Base-by-base conservation (phyloP, 768 basidiomycete genomes). In the Psilocybe subaeruginosa region DNA sequence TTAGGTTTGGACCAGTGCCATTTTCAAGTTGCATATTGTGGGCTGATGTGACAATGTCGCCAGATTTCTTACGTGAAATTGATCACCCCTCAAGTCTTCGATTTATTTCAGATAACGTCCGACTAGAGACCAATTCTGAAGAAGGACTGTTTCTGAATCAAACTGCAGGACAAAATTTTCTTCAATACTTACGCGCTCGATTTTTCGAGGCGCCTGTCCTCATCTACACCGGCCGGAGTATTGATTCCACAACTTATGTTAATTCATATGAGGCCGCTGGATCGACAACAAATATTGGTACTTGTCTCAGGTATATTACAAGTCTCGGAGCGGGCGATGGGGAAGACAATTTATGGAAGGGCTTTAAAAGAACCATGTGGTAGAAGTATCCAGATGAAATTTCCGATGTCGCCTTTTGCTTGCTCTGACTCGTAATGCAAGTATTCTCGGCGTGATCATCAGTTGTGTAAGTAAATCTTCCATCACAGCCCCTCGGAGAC, bases 81-180 rank as follows among this genome's bases (percentile, higher is more conserved):
- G 73, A 74, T 30, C 19, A 60, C 4, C 48, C 62, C 1, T 52
- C 61, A 35, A 55, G 53, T 8, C 48, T 76, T 3, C 72, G 70
- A 14, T 70, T 74, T 60, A 74, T 76, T 48, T 69, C 73, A 3
- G 74, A 74, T 23, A 74, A 76, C 53, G 61, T 60, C 17, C 69
- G 75, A 2, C 58, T 61, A 30, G 73, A 74, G 55, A 31, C 45
- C 6, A 52, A 49, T 16, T 11, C 56, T 4, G 35, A 35, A 19
- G 6, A 12, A 5, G 31, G 37, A 8, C 27, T 3, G 7, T 64
- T 61, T 51, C 54, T 61, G 12, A 45, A 50, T 8, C 54, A 55
- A 17, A 61, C 65, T 7, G 69, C 71, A 0, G 69, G 68, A 4
- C 65, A 70, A 58, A 68, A 64, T 50, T 62, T 72, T 30, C 64